phyloP scores from a whole-genome alignment of 2,329 filamentous ascomycete species.

The Fusarium heterosporum region DNA sequence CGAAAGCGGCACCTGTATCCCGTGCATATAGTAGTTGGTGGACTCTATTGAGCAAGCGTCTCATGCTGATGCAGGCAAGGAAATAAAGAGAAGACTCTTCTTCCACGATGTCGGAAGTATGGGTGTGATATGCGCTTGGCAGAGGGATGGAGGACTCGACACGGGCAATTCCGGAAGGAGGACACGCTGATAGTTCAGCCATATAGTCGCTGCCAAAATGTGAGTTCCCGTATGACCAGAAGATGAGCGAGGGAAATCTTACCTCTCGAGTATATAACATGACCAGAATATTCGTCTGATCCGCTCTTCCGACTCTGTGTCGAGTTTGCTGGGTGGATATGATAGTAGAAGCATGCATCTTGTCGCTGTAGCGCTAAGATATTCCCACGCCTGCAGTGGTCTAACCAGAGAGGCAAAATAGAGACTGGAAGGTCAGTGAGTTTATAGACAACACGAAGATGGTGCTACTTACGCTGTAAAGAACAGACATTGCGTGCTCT shows the following conservation, averaged over 20 bases:
- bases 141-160: slow-evolving; percentile 64
- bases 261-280: slow-evolving; percentile 66
- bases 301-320: slow-evolving; percentile 58
- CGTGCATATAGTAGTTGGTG: slow-evolving; percentile 63
- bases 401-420: slow-evolving; percentile 64
- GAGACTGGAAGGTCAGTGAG: slow-evolving; percentile 39
- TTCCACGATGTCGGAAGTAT: slow-evolving; percentile 53
- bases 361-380: slow-evolving; percentile 61
- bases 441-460: accelerated
- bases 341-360: slow-evolving; percentile 63
- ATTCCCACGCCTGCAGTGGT: slow-evolving; percentile 65
- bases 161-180: slow-evolving; percentile 62
- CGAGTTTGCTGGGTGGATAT: slow-evolving; percentile 53
- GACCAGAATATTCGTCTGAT: slow-evolving; percentile 66
- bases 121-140: slow-evolving; percentile 60
- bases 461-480: slow-evolving; percentile 57
- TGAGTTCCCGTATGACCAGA: accelerated
- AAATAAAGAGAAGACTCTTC: slow-evolving; percentile 65
- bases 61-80: slow-evolving; percentile 64
- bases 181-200: slow-evolving; percentile 63
- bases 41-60: slow-evolving; percentile 60
- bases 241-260: accelerated
- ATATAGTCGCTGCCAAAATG: slow-evolving; percentile 58
- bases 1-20: slow-evolving; percentile 58
- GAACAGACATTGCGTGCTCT: slow-evolving; percentile 63